Conservation (phyloP, 2,329 filamentous ascomycete species). For the Sporothrix dimorphospora region DNA sequence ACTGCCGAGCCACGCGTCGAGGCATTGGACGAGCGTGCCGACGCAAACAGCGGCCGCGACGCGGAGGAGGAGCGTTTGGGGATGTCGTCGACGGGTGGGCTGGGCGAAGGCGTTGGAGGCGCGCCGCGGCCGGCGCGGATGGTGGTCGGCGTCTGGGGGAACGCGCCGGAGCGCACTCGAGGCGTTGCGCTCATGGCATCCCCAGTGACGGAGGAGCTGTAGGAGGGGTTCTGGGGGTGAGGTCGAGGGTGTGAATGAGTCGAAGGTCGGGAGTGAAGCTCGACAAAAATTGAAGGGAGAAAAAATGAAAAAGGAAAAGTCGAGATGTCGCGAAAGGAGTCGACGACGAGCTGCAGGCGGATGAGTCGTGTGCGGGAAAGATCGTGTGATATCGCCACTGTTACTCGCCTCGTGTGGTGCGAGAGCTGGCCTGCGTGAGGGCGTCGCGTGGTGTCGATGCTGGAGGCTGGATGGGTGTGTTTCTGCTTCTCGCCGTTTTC, state of each 20-base stretch:
- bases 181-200: constrained; percentile 39
- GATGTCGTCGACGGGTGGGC: constrained; percentile 28
- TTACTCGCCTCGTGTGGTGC: not conserved
- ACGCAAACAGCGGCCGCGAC: constrained; percentile 27
- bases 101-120: constrained; percentile 35
- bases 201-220: constrained; percentile 14
- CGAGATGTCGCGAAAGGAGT: constrained; percentile 2
- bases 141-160: constrained; percentile 36
- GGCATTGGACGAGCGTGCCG: constrained; percentile 26
- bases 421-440: not conserved
- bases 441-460: constrained; percentile 17
- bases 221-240: not conserved
- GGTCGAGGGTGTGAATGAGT: not conserved
- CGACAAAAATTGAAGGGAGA: not conserved
- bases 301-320: not conserved
- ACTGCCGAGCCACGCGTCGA: constrained; percentile 35
- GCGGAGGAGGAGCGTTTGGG: constrained; percentile 6
- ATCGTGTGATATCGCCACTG: not conserved
- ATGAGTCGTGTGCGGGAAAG: not conserved
- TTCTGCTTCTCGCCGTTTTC: not conserved
- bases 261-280: not conserved
- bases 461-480: not conserved
- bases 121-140: constrained; percentile 29
- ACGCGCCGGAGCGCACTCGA: constrained; percentile 37
- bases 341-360: not conserved